A percentile compares a stretch with the other conserved stretches of the same genome.
Conservation (phyloP, 2,329 filamentous ascomycete species). For the Pseudogymnoascus sp. region DNA sequence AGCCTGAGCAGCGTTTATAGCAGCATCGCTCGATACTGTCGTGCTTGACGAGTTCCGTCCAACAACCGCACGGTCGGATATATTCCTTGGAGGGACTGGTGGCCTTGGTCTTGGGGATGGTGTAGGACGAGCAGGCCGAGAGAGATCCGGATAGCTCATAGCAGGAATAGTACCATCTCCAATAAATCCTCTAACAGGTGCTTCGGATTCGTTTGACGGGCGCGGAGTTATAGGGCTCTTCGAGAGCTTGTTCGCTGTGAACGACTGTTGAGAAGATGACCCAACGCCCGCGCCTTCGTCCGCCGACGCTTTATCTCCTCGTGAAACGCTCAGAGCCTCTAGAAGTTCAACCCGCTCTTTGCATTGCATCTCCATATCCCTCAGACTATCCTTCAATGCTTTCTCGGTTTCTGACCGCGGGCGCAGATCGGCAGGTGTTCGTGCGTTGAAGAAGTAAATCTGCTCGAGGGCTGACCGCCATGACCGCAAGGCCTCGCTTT, state of each 20-base stretch:
- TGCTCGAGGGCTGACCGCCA: conserved; percentile 86
- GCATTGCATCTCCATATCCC: conserved; percentile 80
- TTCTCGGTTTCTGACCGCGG: conserved; percentile 77
- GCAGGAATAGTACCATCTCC: conserved; percentile 77
- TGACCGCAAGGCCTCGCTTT: conserved; percentile 79
- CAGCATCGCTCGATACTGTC: neutral
- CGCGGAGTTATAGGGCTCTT: conserved; percentile 23
- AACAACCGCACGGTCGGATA: conserved; percentile 41
- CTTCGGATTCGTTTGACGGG: conserved; percentile 24
- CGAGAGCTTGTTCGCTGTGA: conserved; percentile 17
- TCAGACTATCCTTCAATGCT: conserved; percentile 72
- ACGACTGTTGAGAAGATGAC: neutral
- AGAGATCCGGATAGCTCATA: conserved; percentile 72
- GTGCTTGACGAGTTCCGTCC: conserved; percentile 22
- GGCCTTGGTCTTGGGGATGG: conserved; percentile 45
- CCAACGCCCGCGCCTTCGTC: conserved; percentile 19
- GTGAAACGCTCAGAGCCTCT: conserved; percentile 67
- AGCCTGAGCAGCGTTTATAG: neutral
- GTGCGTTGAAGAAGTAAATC: conserved; percentile 78
- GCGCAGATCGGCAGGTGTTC: conserved; percentile 59
- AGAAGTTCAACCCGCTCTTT: conserved; percentile 88
- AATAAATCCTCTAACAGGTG: conserved; percentile 52
- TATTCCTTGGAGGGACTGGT: conserved; percentile 39
- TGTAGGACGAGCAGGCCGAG: conserved; percentile 58
- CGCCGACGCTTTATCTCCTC: conserved; percentile 35